These are phyloP conservation scores for Rutstroemia sp. DNA, from an alignment of 2,329 filamentous ascomycete species.

Conservation along the genomic window DNA sequence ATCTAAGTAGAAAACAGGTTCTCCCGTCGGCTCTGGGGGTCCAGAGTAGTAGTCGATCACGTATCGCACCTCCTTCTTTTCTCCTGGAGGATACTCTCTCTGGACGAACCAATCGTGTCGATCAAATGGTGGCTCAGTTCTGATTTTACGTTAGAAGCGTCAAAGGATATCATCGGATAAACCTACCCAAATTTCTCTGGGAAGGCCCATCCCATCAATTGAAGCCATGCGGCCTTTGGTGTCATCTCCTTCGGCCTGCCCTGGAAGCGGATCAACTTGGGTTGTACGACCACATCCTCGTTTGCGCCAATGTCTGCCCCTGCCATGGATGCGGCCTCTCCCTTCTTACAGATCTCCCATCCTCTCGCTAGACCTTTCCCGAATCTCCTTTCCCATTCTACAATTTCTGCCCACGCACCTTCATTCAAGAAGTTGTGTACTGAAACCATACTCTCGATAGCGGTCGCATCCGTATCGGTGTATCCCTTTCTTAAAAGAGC, in stretches of 20 bases:
- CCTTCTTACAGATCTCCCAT: slow-evolving; percentile 66
- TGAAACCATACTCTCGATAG: slow-evolving; percentile 93
- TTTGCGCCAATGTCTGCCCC: slow-evolving; percentile 39
- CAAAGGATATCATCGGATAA: slow-evolving; percentile 3
- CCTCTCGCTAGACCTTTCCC: slow-evolving; percentile 62
- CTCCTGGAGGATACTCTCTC: slow-evolving; percentile 53
- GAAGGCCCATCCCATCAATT: slow-evolving; percentile 71
- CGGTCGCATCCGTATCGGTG: slow-evolving; percentile 85
- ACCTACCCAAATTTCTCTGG: slow-evolving; percentile 71
- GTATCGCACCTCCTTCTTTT: slow-evolving; percentile 75
- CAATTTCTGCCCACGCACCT: slow-evolving; percentile 91
- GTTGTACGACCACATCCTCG: slow-evolving; percentile 49
- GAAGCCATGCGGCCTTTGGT: slow-evolving; percentile 81
- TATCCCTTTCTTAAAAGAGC: slow-evolving; percentile 94
- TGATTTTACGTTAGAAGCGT: slow-evolving; percentile 29
- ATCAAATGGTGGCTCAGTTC: slow-evolving; percentile 83
- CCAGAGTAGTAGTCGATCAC: slow-evolving; percentile 96
- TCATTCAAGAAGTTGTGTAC: slow-evolving; percentile 99
- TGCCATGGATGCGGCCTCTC: slow-evolving; percentile 56
- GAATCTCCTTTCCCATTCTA: slow-evolving; percentile 89
- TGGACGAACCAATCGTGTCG: slow-evolving; percentile 95
- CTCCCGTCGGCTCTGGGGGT: slow-evolving; percentile 63
- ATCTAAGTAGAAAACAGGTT: slow-evolving; percentile 93
- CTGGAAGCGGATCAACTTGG: slow-evolving; percentile 78
- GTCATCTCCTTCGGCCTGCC: slow-evolving; percentile 84